Evolutionary conservation across 805 yeast genomes (phyloP), one percentile per base, ranked within the genome.

Genomic region (Sungouiozyma ichnusensis): DNA sequence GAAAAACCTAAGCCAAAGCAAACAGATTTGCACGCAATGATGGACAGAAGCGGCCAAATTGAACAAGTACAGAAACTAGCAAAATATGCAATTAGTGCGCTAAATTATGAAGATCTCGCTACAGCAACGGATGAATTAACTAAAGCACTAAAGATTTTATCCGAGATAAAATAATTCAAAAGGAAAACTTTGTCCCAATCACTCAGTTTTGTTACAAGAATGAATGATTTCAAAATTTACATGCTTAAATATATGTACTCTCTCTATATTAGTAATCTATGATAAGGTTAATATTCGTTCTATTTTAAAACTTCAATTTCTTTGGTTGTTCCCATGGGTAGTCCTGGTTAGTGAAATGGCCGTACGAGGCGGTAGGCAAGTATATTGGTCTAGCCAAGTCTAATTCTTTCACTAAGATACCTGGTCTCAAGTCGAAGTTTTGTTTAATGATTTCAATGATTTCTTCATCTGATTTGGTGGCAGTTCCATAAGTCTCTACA

Each of bases 371-470:
- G 59, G 99, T 92, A 82, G 90, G 84, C 76, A 86, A 79, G 79
- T 92, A 92, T 71, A 92, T 92, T 70, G 99, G 99, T 74, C 96
- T 86, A 53, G 98, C 98, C 66, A 92, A 79, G 67, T 92, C 92
- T 64, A 92, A 80, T 69, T 88, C 96, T 69, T 73, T 85, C 65
- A 92, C 99, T 69, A 92, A 79, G 58, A 84, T 92, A 85, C 99
- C 99, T 51, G 99, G 99, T 79, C 98, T 90, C 67, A 92, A 77
- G 72, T 92, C 97, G 63, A 92, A 92, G 84, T 92, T 92, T 72
- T 84, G 79, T 67, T 78, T 75, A 72, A 92, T 83, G 66, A 92
- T 86, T 51, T 72, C 84, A 51, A 90, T 97, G 64, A 92, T 80
- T 75, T 92, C 90, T 43, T 77, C 85, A 53, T 92, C 83, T 44